These are phyloP conservation scores for Clathrus columnatus DNA, from an alignment of 768 basidiomycete genomes.

Conservation along the genomic window DNA sequence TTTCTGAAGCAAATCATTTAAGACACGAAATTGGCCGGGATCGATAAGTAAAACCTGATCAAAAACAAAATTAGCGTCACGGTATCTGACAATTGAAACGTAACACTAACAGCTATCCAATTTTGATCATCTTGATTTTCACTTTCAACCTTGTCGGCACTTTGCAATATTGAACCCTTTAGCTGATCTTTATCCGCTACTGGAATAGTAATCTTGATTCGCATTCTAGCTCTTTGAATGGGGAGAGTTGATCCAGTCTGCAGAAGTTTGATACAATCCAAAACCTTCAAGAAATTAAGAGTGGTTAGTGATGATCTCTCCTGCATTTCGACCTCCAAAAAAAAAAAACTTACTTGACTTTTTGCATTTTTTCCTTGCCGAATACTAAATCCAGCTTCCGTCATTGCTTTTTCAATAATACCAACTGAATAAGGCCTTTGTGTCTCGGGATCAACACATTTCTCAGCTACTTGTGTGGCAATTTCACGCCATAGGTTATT, in stretches of 20 bases:
- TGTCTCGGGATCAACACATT: slow-evolving; percentile 89
- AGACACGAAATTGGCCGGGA: slow-evolving; percentile 80
- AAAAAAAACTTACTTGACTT: slow-evolving; percentile 56
- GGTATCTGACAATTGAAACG: background rate
- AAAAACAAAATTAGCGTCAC: background rate
- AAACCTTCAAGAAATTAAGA: slow-evolving; percentile 44
- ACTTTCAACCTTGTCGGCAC: slow-evolving; percentile 77
- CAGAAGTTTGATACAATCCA: slow-evolving; percentile 78
- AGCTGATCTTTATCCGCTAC: slow-evolving; percentile 54
- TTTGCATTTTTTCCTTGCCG: slow-evolving; percentile 87
- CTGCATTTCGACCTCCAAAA: background rate
- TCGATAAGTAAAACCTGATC: slow-evolving; percentile 83
- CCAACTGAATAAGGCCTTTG: slow-evolving; percentile 86
- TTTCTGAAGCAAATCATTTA: slow-evolving; percentile 85
- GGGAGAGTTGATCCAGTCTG: slow-evolving; percentile 80
- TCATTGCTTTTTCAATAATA: slow-evolving; percentile 97
- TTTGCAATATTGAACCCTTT: slow-evolving; percentile 59
- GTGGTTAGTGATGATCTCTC: background rate
- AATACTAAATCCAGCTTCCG: slow-evolving; percentile 88
- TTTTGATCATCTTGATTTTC: slow-evolving; percentile 64
- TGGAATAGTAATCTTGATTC: slow-evolving; percentile 75
- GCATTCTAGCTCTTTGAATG: slow-evolving; percentile 90
- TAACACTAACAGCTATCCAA: slow-evolving; percentile 74
- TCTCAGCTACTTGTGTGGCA: slow-evolving; percentile 88
- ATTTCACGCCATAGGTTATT: slow-evolving; percentile 79